Percentiles rank a stretch among this genome's conserved stretches.
Evolutionary conservation across 169 alveolate genomes (phyloP).

Genomic region (Eimeria falciformis): DNA sequence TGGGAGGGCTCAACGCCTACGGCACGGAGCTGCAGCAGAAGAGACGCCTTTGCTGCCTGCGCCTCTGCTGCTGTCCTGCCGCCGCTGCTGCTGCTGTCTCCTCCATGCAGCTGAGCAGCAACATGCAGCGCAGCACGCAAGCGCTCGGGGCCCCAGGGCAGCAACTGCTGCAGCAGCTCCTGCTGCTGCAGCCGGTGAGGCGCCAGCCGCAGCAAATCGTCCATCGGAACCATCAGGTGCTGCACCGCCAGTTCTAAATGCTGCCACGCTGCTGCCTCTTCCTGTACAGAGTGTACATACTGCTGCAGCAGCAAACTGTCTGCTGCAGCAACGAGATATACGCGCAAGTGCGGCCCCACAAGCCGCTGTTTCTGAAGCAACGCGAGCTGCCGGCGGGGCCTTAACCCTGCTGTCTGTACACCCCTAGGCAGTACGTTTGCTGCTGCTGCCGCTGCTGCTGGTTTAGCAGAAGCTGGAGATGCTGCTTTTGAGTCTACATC

Average conservation of each 20-base stretch:
- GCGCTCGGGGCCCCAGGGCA: background rate
- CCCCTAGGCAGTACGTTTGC: background rate
- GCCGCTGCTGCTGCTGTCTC: background rate
- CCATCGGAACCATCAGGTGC: constrained; percentile 76
- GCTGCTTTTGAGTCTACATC: background rate
- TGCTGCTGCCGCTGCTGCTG: constrained; percentile 6
- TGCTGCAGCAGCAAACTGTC: constrained; percentile 60
- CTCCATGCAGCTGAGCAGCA: background rate
- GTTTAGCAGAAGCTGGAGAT: background rate
- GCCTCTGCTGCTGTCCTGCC: constrained; percentile 46
- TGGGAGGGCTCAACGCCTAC: constrained; percentile 18
- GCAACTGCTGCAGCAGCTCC: constrained; percentile 44
- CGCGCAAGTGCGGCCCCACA: constrained; percentile 24
- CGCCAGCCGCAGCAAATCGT: constrained; percentile 26
- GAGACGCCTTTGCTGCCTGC: background rate
- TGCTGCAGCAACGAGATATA: constrained; percentile 48
- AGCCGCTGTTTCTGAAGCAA: background rate
- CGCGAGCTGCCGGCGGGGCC: background rate
- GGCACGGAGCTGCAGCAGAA: constrained; percentile 41
- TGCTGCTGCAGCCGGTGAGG: constrained; percentile 12
- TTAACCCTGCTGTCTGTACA: background rate
- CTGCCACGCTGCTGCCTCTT: constrained; percentile 78
- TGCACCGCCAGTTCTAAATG: constrained; percentile 70
- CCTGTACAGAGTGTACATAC: constrained; percentile 21
- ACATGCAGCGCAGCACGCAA: constrained; percentile 23